A percentile compares a stretch with the other conserved stretches of the same genome.
Evolutionary conservation across 179 eudicot species (phyloP).

Genomic region (Carnegiea gigantea): DNA sequence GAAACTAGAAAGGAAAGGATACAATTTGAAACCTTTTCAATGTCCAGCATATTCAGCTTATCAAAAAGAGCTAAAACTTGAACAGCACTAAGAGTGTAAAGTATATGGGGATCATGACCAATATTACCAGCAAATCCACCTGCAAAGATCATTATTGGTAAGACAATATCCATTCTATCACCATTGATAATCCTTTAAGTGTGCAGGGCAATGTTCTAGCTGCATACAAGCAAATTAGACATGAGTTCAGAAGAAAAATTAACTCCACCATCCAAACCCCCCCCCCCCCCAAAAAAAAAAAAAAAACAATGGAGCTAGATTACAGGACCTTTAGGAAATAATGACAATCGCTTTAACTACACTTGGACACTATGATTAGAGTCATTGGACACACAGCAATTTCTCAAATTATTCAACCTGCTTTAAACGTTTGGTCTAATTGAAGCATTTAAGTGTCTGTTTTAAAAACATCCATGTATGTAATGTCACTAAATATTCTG

Average conservation of each 20-base stretch:
- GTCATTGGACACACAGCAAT: too few species aligned
- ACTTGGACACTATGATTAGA: neutral
- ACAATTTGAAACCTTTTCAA: conserved; percentile 78
- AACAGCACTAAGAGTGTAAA: conserved; percentile 88
- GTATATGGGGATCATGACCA: conserved; percentile 92
- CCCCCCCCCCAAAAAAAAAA: neutral
- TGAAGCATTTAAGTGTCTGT: neutral
- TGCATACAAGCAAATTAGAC: neutral
- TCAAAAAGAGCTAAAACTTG: conserved; percentile 89
- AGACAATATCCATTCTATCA: conserved; percentile 7
- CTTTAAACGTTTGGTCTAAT: neutral
- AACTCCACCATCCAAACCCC: too few species aligned
- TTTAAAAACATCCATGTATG: neutral
- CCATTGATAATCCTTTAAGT: neutral
- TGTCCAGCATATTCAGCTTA: conserved; percentile 64
- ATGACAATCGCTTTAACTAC: neutral
- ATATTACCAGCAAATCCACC: conserved; percentile 97
- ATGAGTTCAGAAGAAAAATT: neutral
- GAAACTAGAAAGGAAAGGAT: conserved; percentile 44
- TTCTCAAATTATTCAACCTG: neutral
- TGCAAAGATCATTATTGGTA: conserved; percentile 28
- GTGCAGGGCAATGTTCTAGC: neutral
- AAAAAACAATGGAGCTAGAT: too few species aligned
- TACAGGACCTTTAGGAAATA: neutral
- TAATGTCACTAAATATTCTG: neutral